Conservation (phyloP, 208 protist species). For the Strigomonas culicis region DNA sequence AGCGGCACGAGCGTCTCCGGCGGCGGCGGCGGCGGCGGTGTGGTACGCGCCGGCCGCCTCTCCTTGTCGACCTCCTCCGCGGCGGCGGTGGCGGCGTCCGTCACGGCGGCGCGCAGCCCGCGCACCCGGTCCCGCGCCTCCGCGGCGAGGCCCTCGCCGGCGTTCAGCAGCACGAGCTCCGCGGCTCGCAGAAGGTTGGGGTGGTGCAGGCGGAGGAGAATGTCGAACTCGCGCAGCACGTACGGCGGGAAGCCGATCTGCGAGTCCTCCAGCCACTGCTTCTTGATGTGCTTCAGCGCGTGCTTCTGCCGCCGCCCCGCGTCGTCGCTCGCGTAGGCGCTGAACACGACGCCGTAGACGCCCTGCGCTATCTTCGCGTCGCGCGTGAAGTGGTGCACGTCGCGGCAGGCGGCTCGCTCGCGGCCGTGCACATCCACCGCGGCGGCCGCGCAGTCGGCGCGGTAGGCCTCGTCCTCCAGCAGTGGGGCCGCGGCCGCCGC, state of each 20-base stretch:
- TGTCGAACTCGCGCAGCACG: constrained; percentile 82
- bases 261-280: constrained; percentile 69
- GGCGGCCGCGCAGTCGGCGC: constrained; percentile 11
- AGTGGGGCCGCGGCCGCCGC: background rate
- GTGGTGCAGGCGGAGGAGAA: constrained; percentile 68
- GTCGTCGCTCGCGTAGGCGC: constrained; percentile 21
- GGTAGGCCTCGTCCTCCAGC: constrained; percentile 23
- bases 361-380: constrained; percentile 53
- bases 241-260: constrained; percentile 78
- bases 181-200: constrained; percentile 67
- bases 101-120: too few species aligned
- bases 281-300: constrained; percentile 83
- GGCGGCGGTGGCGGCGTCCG: too few species aligned
- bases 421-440: constrained; percentile 34
- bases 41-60: too few species aligned
- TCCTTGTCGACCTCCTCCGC: background rate
- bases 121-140: too few species aligned
- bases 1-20: background rate
- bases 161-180: constrained; percentile 41
- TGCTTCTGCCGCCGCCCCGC: constrained; percentile 20
- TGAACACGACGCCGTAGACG: constrained; percentile 84
- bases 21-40: too few species aligned
- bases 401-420: constrained; percentile 36
- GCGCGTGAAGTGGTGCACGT: constrained; percentile 58
- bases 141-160: too few species aligned